phyloP scores from a whole-genome alignment of 441 rosid genomes.

The Dalechampia spathulata region DNA sequence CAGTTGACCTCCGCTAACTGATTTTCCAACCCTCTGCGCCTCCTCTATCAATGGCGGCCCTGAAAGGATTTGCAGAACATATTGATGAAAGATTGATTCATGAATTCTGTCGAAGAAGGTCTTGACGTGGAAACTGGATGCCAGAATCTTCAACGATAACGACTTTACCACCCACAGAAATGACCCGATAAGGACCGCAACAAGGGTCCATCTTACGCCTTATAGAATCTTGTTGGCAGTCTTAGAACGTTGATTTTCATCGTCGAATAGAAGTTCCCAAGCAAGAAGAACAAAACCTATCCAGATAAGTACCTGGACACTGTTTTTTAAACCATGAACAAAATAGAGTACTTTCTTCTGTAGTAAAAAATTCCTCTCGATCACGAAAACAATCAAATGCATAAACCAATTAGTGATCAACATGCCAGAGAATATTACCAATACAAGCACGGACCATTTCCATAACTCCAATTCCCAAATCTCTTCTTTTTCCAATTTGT shows the following conservation, averaged over 20 bases:
- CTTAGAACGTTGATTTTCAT: constrained; percentile 30
- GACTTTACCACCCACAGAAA: constrained; percentile 65
- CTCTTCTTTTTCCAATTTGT: constrained; percentile 16
- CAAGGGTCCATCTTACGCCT: constrained; percentile 53
- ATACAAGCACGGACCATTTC: constrained; percentile 79
- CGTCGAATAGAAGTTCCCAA: constrained; percentile 53
- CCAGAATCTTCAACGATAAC: constrained; percentile 57
- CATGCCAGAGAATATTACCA: constrained; percentile 70
- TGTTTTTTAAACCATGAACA: constrained; percentile 84
- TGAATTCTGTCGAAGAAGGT: constrained; percentile 83
- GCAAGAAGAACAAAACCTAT: constrained; percentile 48
- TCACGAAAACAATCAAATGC: constrained; percentile 64
- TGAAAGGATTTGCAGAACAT: constrained; percentile 61
- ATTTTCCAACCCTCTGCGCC: constrained; percentile 43
- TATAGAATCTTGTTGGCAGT: constrained; percentile 36
- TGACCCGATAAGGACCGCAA: constrained; percentile 50
- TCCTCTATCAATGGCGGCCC: constrained; percentile 72
- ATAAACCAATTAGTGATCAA: constrained; percentile 68
- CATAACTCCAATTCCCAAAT: constrained; percentile 61
- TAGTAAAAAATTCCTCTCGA: constrained; percentile 63
- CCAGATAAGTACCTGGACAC: constrained; percentile 77
- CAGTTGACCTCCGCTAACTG: constrained; percentile 38
- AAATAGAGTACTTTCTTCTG: constrained; percentile 72
- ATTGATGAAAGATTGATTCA: constrained; percentile 80
- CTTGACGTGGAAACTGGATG: constrained; percentile 70